Base-by-base conservation (phyloP, 2,329 filamentous ascomycete species). In the Monilinia aucupariae region DNA sequence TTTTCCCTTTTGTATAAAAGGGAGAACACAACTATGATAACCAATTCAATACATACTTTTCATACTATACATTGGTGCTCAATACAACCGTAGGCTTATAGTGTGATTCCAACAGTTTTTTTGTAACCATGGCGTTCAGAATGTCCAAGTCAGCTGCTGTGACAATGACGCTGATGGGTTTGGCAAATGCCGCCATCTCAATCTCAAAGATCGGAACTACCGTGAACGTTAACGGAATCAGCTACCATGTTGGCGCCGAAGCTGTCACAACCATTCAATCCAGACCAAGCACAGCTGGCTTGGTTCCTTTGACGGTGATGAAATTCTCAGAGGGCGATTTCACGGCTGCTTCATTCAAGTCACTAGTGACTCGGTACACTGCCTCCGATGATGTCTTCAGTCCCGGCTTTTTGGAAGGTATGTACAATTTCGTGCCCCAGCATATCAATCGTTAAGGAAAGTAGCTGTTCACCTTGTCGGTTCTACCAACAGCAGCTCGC, bases 221-320 rank as follows among this genome's bases (percentile, higher is more conserved):
- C 13, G 60, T 59, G 30, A 34, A 37, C 53, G 65, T 75, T 10
- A 71, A 75, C 69, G 71, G 70, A 2, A 72, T 74, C 27, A 66
- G 61, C n/a, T 76, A 75, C 58, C 74, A 73, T 66, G 66, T 69
- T 54, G 65, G 70, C 54, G 66, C 68, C 43, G 48, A 66, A 17
- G 22, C 65, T 20, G 68, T 72, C 20, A 66, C 67, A 1, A 67
- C 64, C 32, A 68, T 71, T 41, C 64, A 61, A 22, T 64, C 65
- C 8, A 66, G 65, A 2, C 62, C 65, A 22, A 64, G 39, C 50
- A 65, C 63, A n/a, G 63, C 65, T 15, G 66, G 69, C 50, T 54
- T 71, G 60, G 67, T 71, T 22, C 70, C 69, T 22, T 63, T 72
- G 62, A 71, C 69, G n/a, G 66, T 72, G 15, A 65, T 72, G 47